Evolutionary conservation across 2,329 filamentous ascomycete species (phyloP).

Genomic region (Ilyonectria mors-panacis): DNA sequence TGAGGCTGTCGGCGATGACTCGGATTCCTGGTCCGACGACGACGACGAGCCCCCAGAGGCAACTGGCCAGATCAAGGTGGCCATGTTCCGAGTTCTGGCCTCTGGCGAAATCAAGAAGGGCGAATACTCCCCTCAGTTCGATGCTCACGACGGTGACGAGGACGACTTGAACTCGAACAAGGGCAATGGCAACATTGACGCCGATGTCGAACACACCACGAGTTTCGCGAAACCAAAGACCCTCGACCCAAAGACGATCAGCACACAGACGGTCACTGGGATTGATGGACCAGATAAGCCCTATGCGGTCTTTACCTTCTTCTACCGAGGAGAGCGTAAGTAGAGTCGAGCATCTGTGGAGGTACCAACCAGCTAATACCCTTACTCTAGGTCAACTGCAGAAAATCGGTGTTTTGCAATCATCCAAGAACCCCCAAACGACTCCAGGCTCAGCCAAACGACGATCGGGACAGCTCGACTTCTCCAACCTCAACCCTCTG

Average conservation of each 20-base stretch:
- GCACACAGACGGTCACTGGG: constrained; percentile 98
- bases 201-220: constrained; percentile 95
- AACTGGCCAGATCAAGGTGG: constrained; percentile 97
- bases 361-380: constrained; percentile 41
- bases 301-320: constrained; percentile 97
- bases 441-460: constrained; percentile 78
- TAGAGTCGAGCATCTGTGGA: constrained; percentile 45
- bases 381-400: constrained; percentile 84
- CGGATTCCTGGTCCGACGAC: constrained; percentile 82
- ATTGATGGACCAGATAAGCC: constrained; percentile 97
- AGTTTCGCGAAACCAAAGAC: constrained; percentile 98
- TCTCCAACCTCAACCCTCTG: constrained; percentile 86
- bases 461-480: constrained; percentile 86
- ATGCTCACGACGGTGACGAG: constrained; percentile 95
- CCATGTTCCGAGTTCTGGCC: constrained; percentile 93
- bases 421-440: constrained; percentile 75
- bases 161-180: constrained; percentile 66
- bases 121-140: constrained; percentile 97
- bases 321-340: constrained; percentile 95
- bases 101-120: constrained; percentile 98
- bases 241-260: constrained; percentile 96
- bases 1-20: constrained; percentile 77
- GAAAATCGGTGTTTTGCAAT: constrained; percentile 92
- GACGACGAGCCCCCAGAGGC: constrained; percentile 94
- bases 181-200: constrained; percentile 75